Evolutionary conservation across 805 yeast species (phyloP), one percentile per base, ranked within the genome.

Genomic region (Spencermartinsiella europaea): DNA sequence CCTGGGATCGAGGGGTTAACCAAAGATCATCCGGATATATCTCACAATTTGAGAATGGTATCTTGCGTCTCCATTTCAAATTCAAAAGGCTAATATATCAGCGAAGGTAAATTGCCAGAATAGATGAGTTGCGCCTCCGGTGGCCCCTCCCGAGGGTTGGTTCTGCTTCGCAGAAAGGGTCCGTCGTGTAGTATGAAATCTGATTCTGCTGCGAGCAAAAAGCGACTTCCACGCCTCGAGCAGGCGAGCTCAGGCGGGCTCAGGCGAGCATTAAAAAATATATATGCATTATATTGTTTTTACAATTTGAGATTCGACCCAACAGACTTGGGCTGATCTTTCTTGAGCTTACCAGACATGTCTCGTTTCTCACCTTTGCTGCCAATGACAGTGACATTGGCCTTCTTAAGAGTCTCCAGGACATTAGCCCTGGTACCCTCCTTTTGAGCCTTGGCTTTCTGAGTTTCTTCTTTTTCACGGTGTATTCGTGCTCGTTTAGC

Each of bases 361-460:
- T 85, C 93, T 45, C 81, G 76, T 68, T 77, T 76, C 59, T 81
- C 81, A 58, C 95, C 95, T 62, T 78, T 76, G 55, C 75, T 79
- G 60, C 83, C 88, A 59, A 87, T 81, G 51, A 86, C 77, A 1
- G 93, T 84, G 56, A 87, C 79, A 58, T 87, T 86, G 63, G 81
- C 84, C 53, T 83, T 85, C 65, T 74, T 78, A 56, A 87, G 75
- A 1, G 95, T 81, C 57, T 82, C 84, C 48, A 84, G 74, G 46
- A 84, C 83, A 35, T 74, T 77, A 46, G 80, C 78, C 51, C 74
- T 77, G 67, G 77, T 79, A 47, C 74, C 77, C 56, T 76, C 76
- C 61, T 73, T 72, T 54, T 69, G 72, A 3, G 66, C 64, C 49
- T 65, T 53, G 21, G 65, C 60, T 37, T 60, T 59, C 39, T 52